A percentile compares a stretch with the other conserved stretches of the same genome.
Conservation (phyloP, 768 basidiomycete genomes). For the Trametopsis cervina region DNA sequence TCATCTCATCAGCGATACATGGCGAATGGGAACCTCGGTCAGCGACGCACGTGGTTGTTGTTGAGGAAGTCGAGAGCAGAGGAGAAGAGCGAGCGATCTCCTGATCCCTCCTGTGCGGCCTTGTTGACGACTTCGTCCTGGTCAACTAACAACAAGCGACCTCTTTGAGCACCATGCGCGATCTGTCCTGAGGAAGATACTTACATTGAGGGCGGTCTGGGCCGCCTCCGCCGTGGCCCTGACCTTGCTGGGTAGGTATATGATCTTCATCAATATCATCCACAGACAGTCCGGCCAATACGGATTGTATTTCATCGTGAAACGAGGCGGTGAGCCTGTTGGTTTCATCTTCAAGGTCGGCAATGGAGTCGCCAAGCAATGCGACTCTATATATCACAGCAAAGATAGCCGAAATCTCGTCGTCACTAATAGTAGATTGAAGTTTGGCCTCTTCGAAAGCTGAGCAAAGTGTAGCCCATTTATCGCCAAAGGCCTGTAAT, state of each 20-base stretch:
- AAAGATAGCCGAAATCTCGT: conserved; percentile 6
- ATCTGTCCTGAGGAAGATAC: conserved; percentile 4
- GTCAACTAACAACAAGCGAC: conserved; percentile 58
- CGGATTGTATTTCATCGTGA: conserved; percentile 5
- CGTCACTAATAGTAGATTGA: background rate
- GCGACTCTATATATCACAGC: conserved; percentile 1
- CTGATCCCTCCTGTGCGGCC: conserved; percentile 51
- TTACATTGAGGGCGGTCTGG: conserved; percentile 18
- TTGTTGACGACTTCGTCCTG: conserved; percentile 51
- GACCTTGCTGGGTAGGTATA: background rate
- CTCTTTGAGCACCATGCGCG: too few relatives aligned
- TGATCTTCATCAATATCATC: too few relatives aligned
- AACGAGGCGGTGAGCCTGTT: background rate
- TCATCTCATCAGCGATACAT: background rate
- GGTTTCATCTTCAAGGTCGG: background rate
- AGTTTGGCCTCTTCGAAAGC: conserved; percentile 11
- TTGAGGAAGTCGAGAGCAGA: conserved; percentile 46
- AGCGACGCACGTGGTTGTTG: conserved; percentile 39
- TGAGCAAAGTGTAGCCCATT: conserved; percentile 1
- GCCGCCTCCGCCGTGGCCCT: background rate
- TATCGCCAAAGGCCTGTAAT: conserved; percentile 4
- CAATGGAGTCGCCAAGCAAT: conserved; percentile 5
- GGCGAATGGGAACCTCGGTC: too few relatives aligned
- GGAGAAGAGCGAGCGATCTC: conserved; percentile 50
- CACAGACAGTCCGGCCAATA: background rate